Evolutionary conservation across 2,329 filamentous ascomycete genomes (phyloP), one percentile per base, ranked within the genome.

Genomic region (Parascedosporium putredinis): DNA sequence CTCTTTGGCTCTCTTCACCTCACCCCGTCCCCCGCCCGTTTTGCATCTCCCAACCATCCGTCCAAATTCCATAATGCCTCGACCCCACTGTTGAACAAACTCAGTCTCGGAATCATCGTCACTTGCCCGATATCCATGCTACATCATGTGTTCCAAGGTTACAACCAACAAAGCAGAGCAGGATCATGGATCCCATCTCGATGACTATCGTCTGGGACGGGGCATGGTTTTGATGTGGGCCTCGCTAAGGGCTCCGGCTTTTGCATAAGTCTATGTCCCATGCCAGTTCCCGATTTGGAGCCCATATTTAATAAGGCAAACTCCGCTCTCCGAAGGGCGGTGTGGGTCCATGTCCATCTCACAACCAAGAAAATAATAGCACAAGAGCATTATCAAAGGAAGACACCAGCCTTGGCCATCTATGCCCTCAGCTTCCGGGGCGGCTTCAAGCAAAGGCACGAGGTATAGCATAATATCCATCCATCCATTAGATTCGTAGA

Each of bases 61-160:
- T n/a, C n/a, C n/a, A n/a, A n/a, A n/a, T n/a, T n/a, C n/a, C n/a
- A n/a, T n/a, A 31, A 12, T 12, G 7, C 27, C 27, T 31, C 27
- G 7, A 31, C 27, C 27, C 12, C 27, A 31, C 38, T 20, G 16
- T 20, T 10, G 20, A 22, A 42, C 18, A 20, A 20, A 16, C 20
- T 42, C 38, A 20, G 23, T 42, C 38, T 42, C 38, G 16, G 5
- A 10, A 20, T 42, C 20, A 20, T 42, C 20, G 14, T n/a, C n/a
- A 42, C 38, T 42, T 23, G 38, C 3, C 6, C 16, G n/a, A 24
- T 40, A 40, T 42, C 38, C 38, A 20, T 8, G 38, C 20, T 20
- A 12, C 38, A 42, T 42, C 38, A 42, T 42, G 38, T 42, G 38
- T 42, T 20, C 38, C 23, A 42, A 20, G 16, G 38, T 42, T 42